Base-by-base conservation (phyloP, 768 basidiomycete species). In the Lactarius trivialis region DNA sequence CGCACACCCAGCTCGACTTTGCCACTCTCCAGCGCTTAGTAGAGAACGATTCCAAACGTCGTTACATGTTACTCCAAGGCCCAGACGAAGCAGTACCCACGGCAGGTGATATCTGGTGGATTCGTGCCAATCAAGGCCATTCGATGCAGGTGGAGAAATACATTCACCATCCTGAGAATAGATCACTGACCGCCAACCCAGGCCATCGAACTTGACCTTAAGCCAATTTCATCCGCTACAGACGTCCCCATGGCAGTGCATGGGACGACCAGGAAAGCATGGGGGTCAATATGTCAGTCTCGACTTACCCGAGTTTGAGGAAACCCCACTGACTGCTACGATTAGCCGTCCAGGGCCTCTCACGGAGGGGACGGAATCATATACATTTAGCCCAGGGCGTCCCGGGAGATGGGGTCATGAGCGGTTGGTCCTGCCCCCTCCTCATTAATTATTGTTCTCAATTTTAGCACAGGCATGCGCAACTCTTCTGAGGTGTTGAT, bases 101-200 rank as follows among this genome's bases (percentile, higher is more conserved):
- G 34, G 68, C 68, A 4, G 75, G 70, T 11, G 75, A 79, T 9
- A 71, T 78, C n/a, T 90, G 90, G 89, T 91, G 87, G 86, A 92
- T 95, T 67, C 81, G 88, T 37, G 93, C 93, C 8, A 93, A 91
- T 68, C 93, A 95, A 73, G 93, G 93, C 0, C 93, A 95, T 74
- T 89, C 91, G 0, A 77, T 96, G 51, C 82, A 86, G 79, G 93
- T 86, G 65, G 9, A 0, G 30, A n/a, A n/a, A 39, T 45, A 7
- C 9, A 30, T 45, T 7, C 14, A 17, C 33, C 30, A 7, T 2
- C 7, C 26, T 58, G 12, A 56, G 21, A 34, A 37, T 36, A 28
- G 45, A 21, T 24, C 49, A 14, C 33, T 24, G 58, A 57, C 37
- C 39, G 19, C 37, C 33, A 21, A n/a, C 49, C 36, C 64, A 94